Base-by-base conservation (phyloP, 2,329 filamentous ascomycete genomes). In the Cercospora citrullina region DNA sequence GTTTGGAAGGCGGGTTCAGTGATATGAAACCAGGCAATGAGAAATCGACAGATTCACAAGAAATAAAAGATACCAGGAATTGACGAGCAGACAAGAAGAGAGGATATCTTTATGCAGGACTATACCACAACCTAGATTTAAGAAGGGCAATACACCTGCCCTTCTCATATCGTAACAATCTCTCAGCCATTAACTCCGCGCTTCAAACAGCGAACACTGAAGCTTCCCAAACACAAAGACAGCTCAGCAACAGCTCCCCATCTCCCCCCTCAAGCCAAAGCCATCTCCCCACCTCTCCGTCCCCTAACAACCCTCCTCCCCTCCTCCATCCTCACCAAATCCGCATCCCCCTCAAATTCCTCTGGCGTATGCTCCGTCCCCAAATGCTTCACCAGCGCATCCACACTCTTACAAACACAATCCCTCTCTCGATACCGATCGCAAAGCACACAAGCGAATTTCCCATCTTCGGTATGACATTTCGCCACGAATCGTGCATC, bases 361-460 rank as follows among this genome's bases (percentile, higher is more conserved):
- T 72, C 71, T 57, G 68, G 63, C 33, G 62, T 67, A 65, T 74
- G 72, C 33, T 69, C 68, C 8, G 62, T 70, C 12, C 72, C 72
- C 64, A 73, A 57, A 71, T 74, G 72, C 68, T 72, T 71, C 23
- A 74, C 68, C 61, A 74, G 58, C 48, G 67, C 68, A 53, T 74
- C 72, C n/a, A 72, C 69, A 63, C 67, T 68, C 31, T 60, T 64
- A 65, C 71, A 74, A 18, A 74, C 58, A 63, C 71, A 72, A 55
- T 73, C 72, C 42, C 69, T 58, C 31, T 70, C 70, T 16, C 72
- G 36, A 30, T 63, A 70, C 18, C 58, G 28, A 30, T 69, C 68
- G 39, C 72, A 74, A 4, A 74, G 65, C 55, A 74, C 68, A 60
- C 72, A 74, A n/a, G 71, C 72, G 45, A 72, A 74, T 6, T 68